Evolutionary conservation across 768 basidiomycete genomes (phyloP).

Genomic region (Pilatotrama ljubarskyi): DNA sequence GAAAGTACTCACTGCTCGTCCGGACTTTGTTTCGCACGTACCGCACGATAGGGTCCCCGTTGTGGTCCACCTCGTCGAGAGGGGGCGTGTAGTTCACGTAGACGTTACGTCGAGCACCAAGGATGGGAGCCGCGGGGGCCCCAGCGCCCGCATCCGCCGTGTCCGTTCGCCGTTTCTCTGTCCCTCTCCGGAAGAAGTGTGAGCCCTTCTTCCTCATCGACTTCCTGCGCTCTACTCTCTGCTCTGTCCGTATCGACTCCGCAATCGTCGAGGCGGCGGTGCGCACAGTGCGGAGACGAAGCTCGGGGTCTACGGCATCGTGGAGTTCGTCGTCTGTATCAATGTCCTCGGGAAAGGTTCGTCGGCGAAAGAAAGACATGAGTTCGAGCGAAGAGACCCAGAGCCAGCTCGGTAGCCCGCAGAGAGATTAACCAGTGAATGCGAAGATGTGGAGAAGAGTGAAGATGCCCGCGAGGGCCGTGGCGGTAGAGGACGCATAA

Average conservation of each 20-base stretch:
- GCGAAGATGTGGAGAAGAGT: conserved; percentile 10
- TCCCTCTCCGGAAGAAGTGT: conserved; percentile 53
- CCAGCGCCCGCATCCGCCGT: conserved; percentile 31
- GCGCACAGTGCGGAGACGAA: conserved; percentile 87
- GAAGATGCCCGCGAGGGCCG: conserved; percentile 14
- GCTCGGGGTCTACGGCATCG: conserved; percentile 80
- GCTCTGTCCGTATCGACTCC: conserved; percentile 81
- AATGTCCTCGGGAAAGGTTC: conserved; percentile 31
- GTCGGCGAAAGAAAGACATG: conserved; percentile 43
- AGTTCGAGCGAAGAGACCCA: conserved; percentile 16
- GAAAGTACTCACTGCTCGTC: conserved; percentile 71
- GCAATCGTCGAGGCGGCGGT: conserved; percentile 91
- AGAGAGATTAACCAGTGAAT: neutral
- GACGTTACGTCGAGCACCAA: conserved; percentile 66
- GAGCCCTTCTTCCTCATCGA: conserved; percentile 46
- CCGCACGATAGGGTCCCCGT: conserved; percentile 76
- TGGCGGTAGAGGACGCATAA: conserved; percentile 10
- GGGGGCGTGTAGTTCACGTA: conserved; percentile 78
- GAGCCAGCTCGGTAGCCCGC: conserved; percentile 19
- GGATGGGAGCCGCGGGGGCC: conserved; percentile 35
- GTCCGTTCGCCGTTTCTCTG: conserved; percentile 50
- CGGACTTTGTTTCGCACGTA: conserved; percentile 93
- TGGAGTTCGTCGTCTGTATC: conserved; percentile 56
- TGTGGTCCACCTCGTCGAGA: conserved; percentile 59
- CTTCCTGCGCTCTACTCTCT: conserved; percentile 61